Evolutionary conservation across 1,139 yeast species (phyloP).

Genomic region (Hyphopichia wangnamkhiaoensis): DNA sequence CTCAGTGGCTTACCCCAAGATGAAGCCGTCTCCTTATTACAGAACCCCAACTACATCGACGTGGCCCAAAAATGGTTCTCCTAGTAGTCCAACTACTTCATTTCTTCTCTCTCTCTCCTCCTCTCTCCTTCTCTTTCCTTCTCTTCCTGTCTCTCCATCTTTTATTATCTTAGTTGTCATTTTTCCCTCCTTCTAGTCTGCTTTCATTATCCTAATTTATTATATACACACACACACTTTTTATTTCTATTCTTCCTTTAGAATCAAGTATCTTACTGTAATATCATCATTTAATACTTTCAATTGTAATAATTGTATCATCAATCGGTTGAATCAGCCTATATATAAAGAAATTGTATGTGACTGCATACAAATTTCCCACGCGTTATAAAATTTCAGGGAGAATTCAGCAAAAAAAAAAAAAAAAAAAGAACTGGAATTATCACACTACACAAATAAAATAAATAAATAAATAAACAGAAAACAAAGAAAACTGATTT

Average conservation of each 20-base stretch:
- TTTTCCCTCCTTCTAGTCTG: neutral
- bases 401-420: neutral
- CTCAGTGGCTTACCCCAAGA: constrained; percentile 53
- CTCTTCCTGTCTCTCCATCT: neutral
- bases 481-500: too few relatives aligned
- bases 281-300: too few relatives aligned
- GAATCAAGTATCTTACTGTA: too few relatives aligned
- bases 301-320: too few relatives aligned
- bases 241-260: neutral
- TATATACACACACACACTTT: neutral
- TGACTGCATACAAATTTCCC: neutral
- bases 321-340: too few relatives aligned
- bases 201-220: neutral
- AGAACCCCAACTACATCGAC: constrained; percentile 62
- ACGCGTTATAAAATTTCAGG: neutral
- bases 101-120: neutral
- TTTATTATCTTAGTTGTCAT: neutral
- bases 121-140: neutral
- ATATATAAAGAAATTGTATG: too few relatives aligned
- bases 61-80: constrained; percentile 65
- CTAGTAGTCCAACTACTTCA: constrained; percentile 6
- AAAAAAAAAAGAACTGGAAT: too few relatives aligned
- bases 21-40: constrained; percentile 66
- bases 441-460: neutral
- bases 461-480: neutral